These are phyloP conservation scores for Pichia paraexigua DNA, from an alignment of 805 yeast species.

Conservation along the genomic window DNA sequence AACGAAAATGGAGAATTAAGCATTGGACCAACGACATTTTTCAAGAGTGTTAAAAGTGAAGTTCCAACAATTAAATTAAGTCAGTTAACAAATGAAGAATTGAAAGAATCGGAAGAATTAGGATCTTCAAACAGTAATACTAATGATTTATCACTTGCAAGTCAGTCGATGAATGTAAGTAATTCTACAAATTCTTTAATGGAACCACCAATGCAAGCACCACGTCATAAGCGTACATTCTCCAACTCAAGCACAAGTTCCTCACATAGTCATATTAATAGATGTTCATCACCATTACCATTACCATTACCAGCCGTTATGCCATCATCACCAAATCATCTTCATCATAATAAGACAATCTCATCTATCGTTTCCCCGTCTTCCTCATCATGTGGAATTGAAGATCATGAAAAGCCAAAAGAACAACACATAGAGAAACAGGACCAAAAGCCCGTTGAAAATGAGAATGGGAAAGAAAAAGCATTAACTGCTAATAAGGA, in stretches of 20 bases:
- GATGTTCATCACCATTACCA: conserved; percentile 25
- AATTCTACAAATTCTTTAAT: conserved; percentile 14
- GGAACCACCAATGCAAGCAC: conserved; percentile 27
- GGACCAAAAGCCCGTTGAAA: not conserved
- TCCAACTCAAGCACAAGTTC: conserved; percentile 33
- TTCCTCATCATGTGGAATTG: not conserved
- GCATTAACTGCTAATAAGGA: not conserved
- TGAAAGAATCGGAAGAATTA: not conserved
- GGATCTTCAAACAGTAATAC: not conserved
- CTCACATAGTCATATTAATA: conserved; percentile 18
- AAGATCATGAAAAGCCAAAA: not conserved
- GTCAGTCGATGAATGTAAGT: not conserved
- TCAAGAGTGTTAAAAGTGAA: conserved; percentile 51
- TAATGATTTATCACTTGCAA: not conserved
- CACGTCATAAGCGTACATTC: conserved; percentile 33
- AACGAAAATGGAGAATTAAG: conserved; percentile 21
- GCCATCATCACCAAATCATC: conserved; percentile 26
- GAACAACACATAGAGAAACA: not conserved
- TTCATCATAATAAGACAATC: not conserved
- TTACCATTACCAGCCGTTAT: conserved; percentile 35
- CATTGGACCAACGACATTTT: conserved; percentile 35
- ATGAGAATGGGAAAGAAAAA: not conserved
- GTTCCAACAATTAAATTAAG: conserved; percentile 31
- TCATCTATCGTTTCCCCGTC: not conserved
- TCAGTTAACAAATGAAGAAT: conserved; percentile 11